These are phyloP conservation scores for Fusarium sp. DNA, from an alignment of 2,329 filamentous ascomycete species.

Conservation along the genomic window DNA sequence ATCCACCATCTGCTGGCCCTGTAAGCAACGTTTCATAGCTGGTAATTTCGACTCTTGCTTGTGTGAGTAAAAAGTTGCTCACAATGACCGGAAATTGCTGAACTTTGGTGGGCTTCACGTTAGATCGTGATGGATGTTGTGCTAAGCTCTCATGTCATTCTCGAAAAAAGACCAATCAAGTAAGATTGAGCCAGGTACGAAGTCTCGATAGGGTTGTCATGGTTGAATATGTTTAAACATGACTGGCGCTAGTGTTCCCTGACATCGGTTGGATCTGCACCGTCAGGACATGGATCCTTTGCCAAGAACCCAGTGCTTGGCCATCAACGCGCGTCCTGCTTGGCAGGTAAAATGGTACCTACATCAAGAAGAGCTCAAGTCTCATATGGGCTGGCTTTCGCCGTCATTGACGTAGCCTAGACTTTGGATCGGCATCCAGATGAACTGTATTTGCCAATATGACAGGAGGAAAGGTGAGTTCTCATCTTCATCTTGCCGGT, in stretches of 20 bases:
- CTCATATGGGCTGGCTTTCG: slow-evolving; percentile 40
- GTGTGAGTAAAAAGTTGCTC: not conserved
- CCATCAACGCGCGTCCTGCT: slow-evolving; percentile 47
- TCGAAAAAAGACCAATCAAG: slow-evolving; percentile 14
- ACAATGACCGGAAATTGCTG: not conserved
- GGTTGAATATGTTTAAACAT: slow-evolving; percentile 43
- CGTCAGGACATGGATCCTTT: slow-evolving; percentile 43
- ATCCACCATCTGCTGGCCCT: slow-evolving; percentile 35
- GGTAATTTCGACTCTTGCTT: not conserved
- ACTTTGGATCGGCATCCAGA: slow-evolving; percentile 37
- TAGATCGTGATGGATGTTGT: not conserved
- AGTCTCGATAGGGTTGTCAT: slow-evolving; percentile 44
- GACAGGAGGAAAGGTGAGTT: slow-evolving; percentile 47
- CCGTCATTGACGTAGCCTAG: slow-evolving; percentile 37
- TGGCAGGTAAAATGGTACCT: slow-evolving; percentile 44
- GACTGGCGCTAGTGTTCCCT: slow-evolving; percentile 41
- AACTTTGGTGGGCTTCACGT: not conserved
- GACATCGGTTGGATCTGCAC: slow-evolving; percentile 46
- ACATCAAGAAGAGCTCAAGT: slow-evolving; percentile 43
- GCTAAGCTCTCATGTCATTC: not conserved
- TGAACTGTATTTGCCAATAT: slow-evolving; percentile 39
- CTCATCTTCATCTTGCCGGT: slow-evolving; percentile 13
- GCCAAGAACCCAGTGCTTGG: slow-evolving; percentile 46
- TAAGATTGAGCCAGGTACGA: slow-evolving; percentile 25
- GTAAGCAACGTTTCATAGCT: slow-evolving; percentile 28